phyloP scores from a whole-genome alignment of 208 protist genomes.

The Trypanosomatidae sp. region DNA sequence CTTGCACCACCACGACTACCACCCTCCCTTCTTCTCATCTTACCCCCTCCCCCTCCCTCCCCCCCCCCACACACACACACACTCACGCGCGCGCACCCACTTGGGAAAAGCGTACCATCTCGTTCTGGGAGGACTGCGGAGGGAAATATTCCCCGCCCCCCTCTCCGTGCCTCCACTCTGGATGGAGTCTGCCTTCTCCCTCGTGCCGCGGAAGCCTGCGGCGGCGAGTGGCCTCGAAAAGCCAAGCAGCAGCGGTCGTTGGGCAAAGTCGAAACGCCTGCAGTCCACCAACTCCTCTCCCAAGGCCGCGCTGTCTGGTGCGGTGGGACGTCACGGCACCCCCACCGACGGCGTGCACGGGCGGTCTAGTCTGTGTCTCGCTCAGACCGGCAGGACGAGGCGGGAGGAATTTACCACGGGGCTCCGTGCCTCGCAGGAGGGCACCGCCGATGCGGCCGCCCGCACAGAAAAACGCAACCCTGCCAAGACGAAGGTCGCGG shows the following conservation, averaged over 20 bases:
- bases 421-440: conserved; percentile 5
- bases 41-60: not conserved
- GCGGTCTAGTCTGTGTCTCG: not conserved
- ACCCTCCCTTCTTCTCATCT: not conserved
- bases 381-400: not conserved
- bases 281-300: not conserved
- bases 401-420: not conserved
- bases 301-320: conserved; percentile 1
- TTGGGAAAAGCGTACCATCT: not conserved
- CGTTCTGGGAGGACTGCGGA: not conserved
- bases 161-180: not conserved
- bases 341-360: not conserved
- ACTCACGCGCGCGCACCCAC: not conserved
- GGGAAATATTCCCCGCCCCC: not conserved
- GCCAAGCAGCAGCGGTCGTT: not conserved
- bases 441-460: not conserved
- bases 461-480: conserved; percentile 1
- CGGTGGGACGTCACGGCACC: not conserved
- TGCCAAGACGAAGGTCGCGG: conserved; percentile 10
- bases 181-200: not conserved
- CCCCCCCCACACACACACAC: not conserved
- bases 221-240: not conserved
- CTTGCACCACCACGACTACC: not conserved
- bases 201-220: conserved; percentile 4
- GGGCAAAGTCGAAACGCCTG: not conserved